phyloP scores from a whole-genome alignment of 176 grass and related monocot species.

The Rhipidocladum racemiflorum region DNA sequence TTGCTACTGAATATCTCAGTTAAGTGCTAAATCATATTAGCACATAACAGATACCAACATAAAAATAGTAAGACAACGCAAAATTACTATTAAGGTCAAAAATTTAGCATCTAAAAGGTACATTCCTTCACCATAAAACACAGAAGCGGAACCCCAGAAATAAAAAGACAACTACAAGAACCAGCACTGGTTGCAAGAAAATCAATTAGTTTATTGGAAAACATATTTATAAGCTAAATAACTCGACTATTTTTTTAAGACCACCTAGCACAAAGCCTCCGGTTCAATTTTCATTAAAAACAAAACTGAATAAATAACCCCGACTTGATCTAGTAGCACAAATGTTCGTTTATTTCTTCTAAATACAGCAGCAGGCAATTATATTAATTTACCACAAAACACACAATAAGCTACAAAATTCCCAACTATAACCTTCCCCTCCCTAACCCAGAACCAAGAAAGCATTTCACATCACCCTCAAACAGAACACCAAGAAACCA shows the following conservation, averaged over 20 bases:
- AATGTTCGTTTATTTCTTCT: background rate
- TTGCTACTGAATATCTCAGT: background rate
- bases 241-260: background rate
- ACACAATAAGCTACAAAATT: background rate
- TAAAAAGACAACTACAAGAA: background rate
- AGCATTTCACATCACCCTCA: background rate
- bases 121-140: background rate
- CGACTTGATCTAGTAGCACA: background rate
- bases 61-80: background rate
- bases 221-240: background rate
- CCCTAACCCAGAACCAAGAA: constrained; percentile 3
- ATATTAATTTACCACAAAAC: background rate
- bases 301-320: background rate
- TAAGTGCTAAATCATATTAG: background rate
- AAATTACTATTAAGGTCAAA: background rate
- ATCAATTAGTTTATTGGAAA: background rate
- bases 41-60: background rate
- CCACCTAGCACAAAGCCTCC: background rate
- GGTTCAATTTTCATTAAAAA: background rate
- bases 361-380: background rate
- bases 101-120: background rate
- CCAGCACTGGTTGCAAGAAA: background rate
- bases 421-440: constrained; percentile 21
- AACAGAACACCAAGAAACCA: background rate
- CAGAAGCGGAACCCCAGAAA: background rate